These are phyloP conservation scores for Beauveria brongniartii DNA, from an alignment of 2,329 filamentous ascomycete species.

Conservation along the genomic window DNA sequence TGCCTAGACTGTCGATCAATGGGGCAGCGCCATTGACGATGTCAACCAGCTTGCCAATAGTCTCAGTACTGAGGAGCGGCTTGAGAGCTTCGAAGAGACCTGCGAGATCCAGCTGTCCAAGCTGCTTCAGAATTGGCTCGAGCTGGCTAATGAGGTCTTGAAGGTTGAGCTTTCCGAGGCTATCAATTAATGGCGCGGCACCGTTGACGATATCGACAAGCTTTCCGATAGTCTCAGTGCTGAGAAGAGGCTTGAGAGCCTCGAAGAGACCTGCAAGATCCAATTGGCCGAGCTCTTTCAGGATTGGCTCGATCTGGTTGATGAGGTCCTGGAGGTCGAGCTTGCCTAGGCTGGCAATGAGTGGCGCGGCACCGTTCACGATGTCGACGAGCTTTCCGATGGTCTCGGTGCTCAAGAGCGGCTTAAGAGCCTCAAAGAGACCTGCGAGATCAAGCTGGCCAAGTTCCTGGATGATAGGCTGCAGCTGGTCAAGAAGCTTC, in stretches of 20 bases:
- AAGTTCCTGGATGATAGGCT: conserved; percentile 20
- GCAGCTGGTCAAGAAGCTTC: conserved; percentile 18
- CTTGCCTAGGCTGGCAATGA: conserved; percentile 4
- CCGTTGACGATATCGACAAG: conserved; percentile 12
- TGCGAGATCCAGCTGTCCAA: conserved; percentile 24
- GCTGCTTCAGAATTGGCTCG: conserved; percentile 15
- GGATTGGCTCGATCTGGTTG: conserved; percentile 20
- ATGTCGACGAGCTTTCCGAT: conserved; percentile 4
- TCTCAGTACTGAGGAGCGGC: conserved; percentile 24
- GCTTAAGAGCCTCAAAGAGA: conserved; percentile 13
- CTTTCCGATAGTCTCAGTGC: not conserved
- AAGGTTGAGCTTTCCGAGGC: conserved; percentile 9
- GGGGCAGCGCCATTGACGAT: conserved; percentile 22
- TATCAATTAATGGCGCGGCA: conserved; percentile 14
- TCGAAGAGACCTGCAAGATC: conserved; percentile 15
- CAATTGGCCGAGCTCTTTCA: conserved; percentile 16
- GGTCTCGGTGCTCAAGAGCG: conserved; percentile 4
- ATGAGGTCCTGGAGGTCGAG: conserved; percentile 15
- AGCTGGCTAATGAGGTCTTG: conserved; percentile 14
- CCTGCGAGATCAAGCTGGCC: conserved; percentile 13
- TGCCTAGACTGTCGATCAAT: conserved; percentile 24
- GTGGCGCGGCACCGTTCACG: conserved; percentile 3
- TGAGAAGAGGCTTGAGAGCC: conserved; percentile 10
- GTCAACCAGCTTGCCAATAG: conserved; percentile 24
- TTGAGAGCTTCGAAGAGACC: conserved; percentile 20